A percentile compares a stretch with the other conserved stretches of the same genome.
Conservation (phyloP, 495 filamentous ascomycete genomes). For the Neurospora sp. region DNA sequence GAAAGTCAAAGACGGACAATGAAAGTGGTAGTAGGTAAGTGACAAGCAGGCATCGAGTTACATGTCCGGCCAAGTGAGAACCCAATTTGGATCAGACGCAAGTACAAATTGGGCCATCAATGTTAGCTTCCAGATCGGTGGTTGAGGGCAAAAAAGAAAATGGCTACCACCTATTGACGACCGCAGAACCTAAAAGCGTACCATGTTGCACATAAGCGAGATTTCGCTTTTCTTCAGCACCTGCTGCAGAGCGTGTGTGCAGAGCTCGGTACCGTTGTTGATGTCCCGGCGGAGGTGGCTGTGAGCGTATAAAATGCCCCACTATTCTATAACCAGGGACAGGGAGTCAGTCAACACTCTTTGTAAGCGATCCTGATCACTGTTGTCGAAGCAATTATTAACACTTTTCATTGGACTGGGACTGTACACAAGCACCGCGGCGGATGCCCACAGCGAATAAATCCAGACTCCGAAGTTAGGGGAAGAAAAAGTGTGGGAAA, state of each 20-base stretch:
- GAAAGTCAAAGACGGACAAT: not conserved
- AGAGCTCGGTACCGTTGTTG: not conserved
- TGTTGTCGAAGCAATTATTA: not conserved
- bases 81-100: constrained; percentile 3
- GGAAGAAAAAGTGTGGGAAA: not conserved
- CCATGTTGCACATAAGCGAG: not conserved
- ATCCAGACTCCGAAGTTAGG: not conserved
- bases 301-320: not conserved
- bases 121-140: not conserved
- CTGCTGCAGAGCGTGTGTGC: not conserved
- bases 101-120: constrained; percentile 7
- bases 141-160: not conserved
- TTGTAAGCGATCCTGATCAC: not conserved
- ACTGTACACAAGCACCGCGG: not conserved
- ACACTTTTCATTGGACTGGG: not conserved
- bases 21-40: too few species aligned
- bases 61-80: not conserved
- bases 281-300: not conserved
- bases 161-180: not conserved
- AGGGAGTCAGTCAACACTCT: not conserved
- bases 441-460: not conserved
- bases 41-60: not conserved
- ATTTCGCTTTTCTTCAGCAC: not conserved
- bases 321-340: not conserved
- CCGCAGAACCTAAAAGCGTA: not conserved